Conservation (phyloP, 2,329 filamentous ascomycete genomes). For the Verticillium nonalfalfae region DNA sequence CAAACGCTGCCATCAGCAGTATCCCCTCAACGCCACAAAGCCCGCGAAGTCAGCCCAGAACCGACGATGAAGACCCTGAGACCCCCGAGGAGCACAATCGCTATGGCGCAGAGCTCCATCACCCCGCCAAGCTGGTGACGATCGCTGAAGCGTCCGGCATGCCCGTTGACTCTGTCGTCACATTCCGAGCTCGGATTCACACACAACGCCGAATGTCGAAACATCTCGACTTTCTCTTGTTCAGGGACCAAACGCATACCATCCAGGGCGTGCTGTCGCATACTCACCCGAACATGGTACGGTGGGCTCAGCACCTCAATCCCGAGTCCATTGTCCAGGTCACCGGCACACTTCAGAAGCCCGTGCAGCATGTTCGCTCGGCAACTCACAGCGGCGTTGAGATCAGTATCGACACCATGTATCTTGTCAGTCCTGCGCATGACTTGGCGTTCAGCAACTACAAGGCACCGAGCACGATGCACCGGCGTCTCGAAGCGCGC, state of each 20-base stretch:
- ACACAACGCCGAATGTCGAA: slow-evolving; percentile 77
- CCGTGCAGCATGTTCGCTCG: slow-evolving; percentile 68
- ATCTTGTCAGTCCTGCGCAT: slow-evolving; percentile 44
- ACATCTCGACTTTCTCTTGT: slow-evolving; percentile 76
- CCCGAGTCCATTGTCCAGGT: slow-evolving; percentile 75
- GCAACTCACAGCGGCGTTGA: slow-evolving; percentile 73
- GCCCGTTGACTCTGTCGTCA: slow-evolving; percentile 28
- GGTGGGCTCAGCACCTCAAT: slow-evolving; percentile 80
- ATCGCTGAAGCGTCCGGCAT: slow-evolving; percentile 6
- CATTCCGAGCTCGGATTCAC: slow-evolving; percentile 55
- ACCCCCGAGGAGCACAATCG: neutral
- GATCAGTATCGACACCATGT: slow-evolving; percentile 55
- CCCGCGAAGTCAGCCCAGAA: neutral
- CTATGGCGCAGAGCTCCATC: slow-evolving; percentile 1
- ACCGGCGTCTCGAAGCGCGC: slow-evolving; percentile 33
- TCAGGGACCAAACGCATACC: slow-evolving; percentile 77
- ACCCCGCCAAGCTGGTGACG: slow-evolving; percentile 6
- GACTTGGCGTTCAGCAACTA: slow-evolving; percentile 46
- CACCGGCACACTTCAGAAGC: slow-evolving; percentile 64
- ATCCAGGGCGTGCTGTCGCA: slow-evolving; percentile 71
- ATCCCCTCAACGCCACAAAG: neutral
- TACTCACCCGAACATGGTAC: slow-evolving; percentile 63
- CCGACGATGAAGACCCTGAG: slow-evolving; percentile 1
- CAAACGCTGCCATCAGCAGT: neutral
- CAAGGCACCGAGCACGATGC: slow-evolving; percentile 19